These are phyloP conservation scores for Phyllosticta citribraziliensis DNA, from an alignment of 2,329 filamentous ascomycete genomes.

Conservation along the genomic window DNA sequence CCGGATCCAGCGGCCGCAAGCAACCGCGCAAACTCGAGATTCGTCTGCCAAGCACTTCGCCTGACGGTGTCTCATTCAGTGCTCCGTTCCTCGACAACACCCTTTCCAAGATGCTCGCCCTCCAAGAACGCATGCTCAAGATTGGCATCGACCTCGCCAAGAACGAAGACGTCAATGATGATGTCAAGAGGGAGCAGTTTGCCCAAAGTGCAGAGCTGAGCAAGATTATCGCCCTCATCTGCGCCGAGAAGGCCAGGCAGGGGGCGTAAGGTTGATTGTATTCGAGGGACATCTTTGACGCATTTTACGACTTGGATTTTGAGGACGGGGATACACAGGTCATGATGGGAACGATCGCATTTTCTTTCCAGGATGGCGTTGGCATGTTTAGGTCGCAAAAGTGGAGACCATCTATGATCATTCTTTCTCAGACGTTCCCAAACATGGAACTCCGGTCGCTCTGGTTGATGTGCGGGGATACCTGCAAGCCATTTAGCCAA, in stretches of 20 bases:
- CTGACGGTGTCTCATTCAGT: constrained; percentile 37
- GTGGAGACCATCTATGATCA: background rate
- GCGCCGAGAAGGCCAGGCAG: constrained; percentile 43
- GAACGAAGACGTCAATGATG: constrained; percentile 28
- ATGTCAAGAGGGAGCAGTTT: constrained; percentile 40
- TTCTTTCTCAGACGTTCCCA: background rate
- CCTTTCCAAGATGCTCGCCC: constrained; percentile 38
- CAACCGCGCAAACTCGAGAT: constrained; percentile 42
- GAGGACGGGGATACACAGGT: background rate
- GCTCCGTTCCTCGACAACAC: constrained; percentile 45
- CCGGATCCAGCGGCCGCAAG: constrained; percentile 26
- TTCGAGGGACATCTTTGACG: background rate
- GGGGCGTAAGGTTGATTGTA: constrained; percentile 20
- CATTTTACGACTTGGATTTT: background rate
- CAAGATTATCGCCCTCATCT: constrained; percentile 42
- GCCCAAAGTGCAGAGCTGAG: constrained; percentile 40
- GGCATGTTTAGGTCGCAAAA: background rate
- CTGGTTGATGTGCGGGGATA: background rate
- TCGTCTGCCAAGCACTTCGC: constrained; percentile 31
- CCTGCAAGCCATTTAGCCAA: background rate
- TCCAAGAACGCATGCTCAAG: constrained; percentile 42
- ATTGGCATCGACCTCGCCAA: constrained; percentile 36
- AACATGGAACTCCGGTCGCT: background rate
- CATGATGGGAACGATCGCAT: background rate
- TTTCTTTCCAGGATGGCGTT: background rate